These are phyloP conservation scores for Trichosanthes truncata DNA, from an alignment of 306 rosid genomes.

Conservation along the genomic window DNA sequence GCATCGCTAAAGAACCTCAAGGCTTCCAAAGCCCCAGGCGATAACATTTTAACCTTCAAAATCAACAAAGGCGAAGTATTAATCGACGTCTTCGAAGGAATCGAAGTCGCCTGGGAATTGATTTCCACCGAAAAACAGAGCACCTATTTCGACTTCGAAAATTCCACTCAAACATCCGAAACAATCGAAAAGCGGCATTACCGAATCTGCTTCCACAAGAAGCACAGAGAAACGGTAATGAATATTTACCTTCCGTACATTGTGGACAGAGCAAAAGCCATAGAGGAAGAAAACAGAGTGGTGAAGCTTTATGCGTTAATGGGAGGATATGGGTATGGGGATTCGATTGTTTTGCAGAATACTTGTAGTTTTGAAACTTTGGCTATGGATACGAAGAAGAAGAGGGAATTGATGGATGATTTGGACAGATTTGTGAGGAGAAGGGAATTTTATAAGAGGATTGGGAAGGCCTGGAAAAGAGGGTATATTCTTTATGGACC, in stretches of 20 bases:
- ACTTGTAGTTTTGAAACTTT: conserved; percentile 32
- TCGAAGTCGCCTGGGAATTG: conserved; percentile 26
- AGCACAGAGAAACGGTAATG: conserved; percentile 22
- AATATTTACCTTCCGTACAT: conserved; percentile 25
- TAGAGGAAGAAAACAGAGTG: conserved; percentile 16
- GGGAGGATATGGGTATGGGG: background rate
- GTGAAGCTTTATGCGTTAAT: conserved; percentile 20
- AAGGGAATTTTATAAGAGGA: conserved; percentile 26
- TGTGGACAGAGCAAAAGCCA: conserved; percentile 22
- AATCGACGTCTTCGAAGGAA: conserved; percentile 23
- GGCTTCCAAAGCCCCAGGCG: conserved; percentile 17
- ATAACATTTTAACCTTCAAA: conserved; percentile 10
- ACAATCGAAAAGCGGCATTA: background rate
- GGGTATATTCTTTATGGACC: conserved; percentile 49
- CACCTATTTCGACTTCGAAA: background rate
- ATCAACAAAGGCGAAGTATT: conserved; percentile 29
- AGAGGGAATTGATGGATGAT: conserved; percentile 26
- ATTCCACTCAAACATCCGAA: background rate
- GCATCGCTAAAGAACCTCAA: conserved; percentile 16
- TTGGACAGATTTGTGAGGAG: conserved; percentile 30
- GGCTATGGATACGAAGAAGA: conserved; percentile 30
- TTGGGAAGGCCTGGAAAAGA: conserved; percentile 49
- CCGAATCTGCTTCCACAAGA: conserved; percentile 28
- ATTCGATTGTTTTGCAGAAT: conserved; percentile 20
- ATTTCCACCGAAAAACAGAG: conserved; percentile 6